These are phyloP conservation scores for Acrodontium crateriforme DNA, from an alignment of 2,329 filamentous ascomycete species.

Conservation along the genomic window DNA sequence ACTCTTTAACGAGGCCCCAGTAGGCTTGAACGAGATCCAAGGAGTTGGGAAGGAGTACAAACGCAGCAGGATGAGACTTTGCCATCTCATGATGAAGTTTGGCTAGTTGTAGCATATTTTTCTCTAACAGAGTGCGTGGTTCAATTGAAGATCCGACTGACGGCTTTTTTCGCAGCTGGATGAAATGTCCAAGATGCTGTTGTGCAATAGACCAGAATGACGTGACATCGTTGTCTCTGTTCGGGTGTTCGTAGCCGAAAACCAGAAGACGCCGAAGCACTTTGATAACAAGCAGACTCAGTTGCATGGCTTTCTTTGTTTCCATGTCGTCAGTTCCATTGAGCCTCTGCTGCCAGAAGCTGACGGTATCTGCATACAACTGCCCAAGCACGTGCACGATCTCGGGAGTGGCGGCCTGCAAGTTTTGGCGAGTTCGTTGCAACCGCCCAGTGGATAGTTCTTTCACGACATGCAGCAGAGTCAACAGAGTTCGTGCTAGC, in stretches of 20 bases:
- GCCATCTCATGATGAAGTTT: constrained; percentile 88
- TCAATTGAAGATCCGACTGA: constrained; percentile 1
- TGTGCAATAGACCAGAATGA: constrained; percentile 72
- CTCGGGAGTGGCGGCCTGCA: constrained; percentile 70
- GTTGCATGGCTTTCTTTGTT: constrained; percentile 52
- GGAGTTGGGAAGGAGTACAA: constrained; percentile 68
- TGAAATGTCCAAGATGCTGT: constrained; percentile 62
- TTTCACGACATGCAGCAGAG: constrained; percentile 78
- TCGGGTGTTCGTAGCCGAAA: constrained; percentile 70
- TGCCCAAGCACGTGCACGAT: constrained; percentile 65
- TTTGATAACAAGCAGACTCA: constrained; percentile 67
- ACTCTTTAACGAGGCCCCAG: constrained; percentile 66
- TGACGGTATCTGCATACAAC: constrained; percentile 61
- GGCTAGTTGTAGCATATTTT: constrained; percentile 76
- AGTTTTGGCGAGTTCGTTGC: constrained; percentile 56
- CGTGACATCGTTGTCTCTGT: constrained; percentile 60
- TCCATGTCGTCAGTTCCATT: constrained; percentile 41
- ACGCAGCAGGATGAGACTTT: constrained; percentile 63
- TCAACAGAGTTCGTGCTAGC: constrained; percentile 57
- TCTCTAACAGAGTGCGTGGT: constrained; percentile 46
- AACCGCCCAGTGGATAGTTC: constrained; percentile 73
- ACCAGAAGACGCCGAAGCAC: constrained; percentile 66
- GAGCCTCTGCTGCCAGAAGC: constrained; percentile 41
- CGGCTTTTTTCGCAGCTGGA: constrained; percentile 23
- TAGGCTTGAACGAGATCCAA: constrained; percentile 66